These are phyloP conservation scores for Hanseniaspora mollemarum DNA, from an alignment of 805 yeast genomes.

Conservation along the genomic window DNA sequence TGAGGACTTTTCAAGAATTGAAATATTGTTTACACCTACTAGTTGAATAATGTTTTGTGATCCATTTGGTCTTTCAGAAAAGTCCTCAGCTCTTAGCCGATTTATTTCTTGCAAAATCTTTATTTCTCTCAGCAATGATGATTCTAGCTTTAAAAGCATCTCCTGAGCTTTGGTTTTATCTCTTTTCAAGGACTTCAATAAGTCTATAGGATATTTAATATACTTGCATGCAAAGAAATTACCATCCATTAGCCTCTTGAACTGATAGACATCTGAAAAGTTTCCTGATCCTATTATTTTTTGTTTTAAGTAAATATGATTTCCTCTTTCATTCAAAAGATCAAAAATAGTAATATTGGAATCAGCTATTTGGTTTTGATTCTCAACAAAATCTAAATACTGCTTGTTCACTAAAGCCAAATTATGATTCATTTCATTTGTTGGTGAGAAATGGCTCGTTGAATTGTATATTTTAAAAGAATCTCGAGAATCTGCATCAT, in stretches of 20 bases:
- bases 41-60: conserved; percentile 66
- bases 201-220: conserved; percentile 32
- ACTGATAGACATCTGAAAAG: conserved; percentile 54
- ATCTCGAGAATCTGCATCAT: background rate
- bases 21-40: conserved; percentile 35
- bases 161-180: conserved; percentile 29
- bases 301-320: conserved; percentile 29
- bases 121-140: conserved; percentile 61
- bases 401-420: conserved; percentile 3
- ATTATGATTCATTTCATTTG: conserved; percentile 3
- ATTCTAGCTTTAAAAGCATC: conserved; percentile 43
- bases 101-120: conserved; percentile 44
- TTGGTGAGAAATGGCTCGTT: conserved; percentile 11
- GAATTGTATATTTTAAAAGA: conserved; percentile 10
- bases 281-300: conserved; percentile 53
- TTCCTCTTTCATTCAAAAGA: background rate
- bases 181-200: conserved; percentile 20
- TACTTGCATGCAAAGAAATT: conserved; percentile 60
- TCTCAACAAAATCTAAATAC: conserved; percentile 7
- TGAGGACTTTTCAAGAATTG: conserved; percentile 20
- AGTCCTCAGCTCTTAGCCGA: background rate
- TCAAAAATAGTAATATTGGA: background rate
- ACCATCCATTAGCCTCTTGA: conserved; percentile 21
- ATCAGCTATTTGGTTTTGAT: conserved; percentile 11
- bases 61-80: background rate